Evolutionary conservation across 2,329 filamentous ascomycete genomes (phyloP).

Genomic region (Diaporthe ampelina): DNA sequence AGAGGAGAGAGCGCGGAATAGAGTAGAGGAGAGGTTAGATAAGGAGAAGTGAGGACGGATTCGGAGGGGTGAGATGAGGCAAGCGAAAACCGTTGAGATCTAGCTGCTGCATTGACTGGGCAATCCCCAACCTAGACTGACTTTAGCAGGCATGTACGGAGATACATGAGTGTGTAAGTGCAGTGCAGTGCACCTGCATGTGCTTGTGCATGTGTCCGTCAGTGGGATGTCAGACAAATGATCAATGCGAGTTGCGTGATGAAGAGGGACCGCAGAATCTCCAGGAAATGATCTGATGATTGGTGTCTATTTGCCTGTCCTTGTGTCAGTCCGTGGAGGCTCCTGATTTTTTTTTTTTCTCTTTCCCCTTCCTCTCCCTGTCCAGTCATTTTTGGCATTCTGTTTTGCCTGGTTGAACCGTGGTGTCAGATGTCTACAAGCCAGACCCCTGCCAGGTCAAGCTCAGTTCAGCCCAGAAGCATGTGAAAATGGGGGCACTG

Average conservation of each 20-base stretch:
- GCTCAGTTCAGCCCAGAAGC: background rate
- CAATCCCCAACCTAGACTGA: constrained; percentile 14
- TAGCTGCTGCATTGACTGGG: constrained; percentile 20
- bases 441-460: constrained; percentile 20
- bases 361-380: background rate
- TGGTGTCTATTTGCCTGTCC: background rate
- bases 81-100: constrained; percentile 29
- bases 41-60: constrained; percentile 14
- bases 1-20: constrained; percentile 1
- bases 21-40: no score
- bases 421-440: constrained; percentile 25
- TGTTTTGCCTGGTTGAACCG: constrained; percentile 10
- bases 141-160: constrained; percentile 4
- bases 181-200: constrained; percentile 13
- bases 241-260: background rate
- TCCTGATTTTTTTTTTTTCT: background rate
- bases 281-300: constrained; percentile 13
- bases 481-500: constrained; percentile 33
- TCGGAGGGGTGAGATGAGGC: background rate
- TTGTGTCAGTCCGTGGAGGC: background rate
- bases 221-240: constrained; percentile 16
- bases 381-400: background rate
- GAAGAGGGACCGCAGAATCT: background rate
- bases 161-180: background rate
- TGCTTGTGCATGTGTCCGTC: no score